Evolutionary conservation across 2,329 filamentous ascomycete genomes (phyloP).

Genomic region (Ascochyta viciae-villosae): DNA sequence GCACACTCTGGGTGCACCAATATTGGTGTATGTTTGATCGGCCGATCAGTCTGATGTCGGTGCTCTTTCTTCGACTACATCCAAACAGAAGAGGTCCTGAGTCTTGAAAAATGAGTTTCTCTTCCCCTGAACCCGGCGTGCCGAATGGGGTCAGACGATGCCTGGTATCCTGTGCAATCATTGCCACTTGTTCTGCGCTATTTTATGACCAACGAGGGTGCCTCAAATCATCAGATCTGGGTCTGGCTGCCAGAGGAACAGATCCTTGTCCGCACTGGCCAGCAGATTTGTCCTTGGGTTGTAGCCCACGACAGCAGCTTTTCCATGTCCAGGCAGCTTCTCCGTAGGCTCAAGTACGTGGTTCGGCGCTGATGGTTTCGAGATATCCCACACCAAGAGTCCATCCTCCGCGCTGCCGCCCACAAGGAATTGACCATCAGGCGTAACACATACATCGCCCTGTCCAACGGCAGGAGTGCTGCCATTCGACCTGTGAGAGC

Average conservation of each 20-base stretch:
- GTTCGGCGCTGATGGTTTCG: conserved; percentile 58
- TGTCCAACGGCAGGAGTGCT: conserved; percentile 53
- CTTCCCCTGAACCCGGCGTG: background rate
- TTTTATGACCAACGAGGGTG: background rate
- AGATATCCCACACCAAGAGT: conserved; percentile 84
- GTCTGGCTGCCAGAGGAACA: conserved; percentile 59
- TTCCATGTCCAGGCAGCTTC: conserved; percentile 67
- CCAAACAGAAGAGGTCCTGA: background rate
- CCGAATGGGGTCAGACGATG: background rate
- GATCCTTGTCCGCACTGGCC: conserved; percentile 84
- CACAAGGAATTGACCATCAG: conserved; percentile 87
- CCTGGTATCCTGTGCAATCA: background rate
- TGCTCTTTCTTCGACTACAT: background rate
- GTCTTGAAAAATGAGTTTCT: background rate
- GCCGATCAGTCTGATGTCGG: background rate
- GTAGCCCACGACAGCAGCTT: conserved; percentile 79
- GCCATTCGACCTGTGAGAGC: conserved; percentile 55
- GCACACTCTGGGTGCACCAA: background rate
- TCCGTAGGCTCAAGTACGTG: conserved; percentile 69
- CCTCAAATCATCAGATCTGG: conserved; percentile 49
- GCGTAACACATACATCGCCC: conserved; percentile 86
- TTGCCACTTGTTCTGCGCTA: background rate
- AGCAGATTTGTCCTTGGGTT: conserved; percentile 94
- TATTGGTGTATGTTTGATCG: background rate
- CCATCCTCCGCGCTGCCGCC: conserved; percentile 77